Base-by-base conservation (phyloP, 202 grass and related monocot genomes). In the Setaria italica region DNA sequence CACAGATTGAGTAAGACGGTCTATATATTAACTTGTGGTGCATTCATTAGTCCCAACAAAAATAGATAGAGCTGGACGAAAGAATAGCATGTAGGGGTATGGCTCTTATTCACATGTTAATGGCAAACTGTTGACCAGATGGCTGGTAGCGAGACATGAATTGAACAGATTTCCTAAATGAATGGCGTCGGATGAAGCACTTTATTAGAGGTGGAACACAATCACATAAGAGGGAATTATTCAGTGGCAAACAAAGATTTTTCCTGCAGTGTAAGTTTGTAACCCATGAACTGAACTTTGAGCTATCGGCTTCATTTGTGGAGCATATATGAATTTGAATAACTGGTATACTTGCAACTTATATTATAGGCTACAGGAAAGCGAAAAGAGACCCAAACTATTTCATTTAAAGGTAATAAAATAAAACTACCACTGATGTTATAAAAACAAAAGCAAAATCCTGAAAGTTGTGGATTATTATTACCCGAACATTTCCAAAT, bases 401-500 rank as follows among this genome's bases (percentile, higher is more conserved):
- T 70, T 78, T 60, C 65, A 70, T 49, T n/a, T 39, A 0, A 81
- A 39, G 51, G 4, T 58, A 20, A 46, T 53, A 62, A 81, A 67
- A 48, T 58, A 66, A 3, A 72, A 51, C 2, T 33, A 41, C 39
- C 4, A 41, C 39, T 41, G 39, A 41, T 41, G 7, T 25, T 73
- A 77, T 39, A 39, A 11, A n/a, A 58, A 45, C 12, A 57, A 20
- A 82, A 76, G 14, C 25, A 78, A n/a, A 80, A 86, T 42, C 1
- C 49, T 48, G 51, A 78, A 82, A 58, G 47, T 21, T 63, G 30
- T 54, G 53, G 53, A 63, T 29, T 76, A 33, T 56, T 82, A 85
- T 74, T 94, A 97, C 94, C 91, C 89, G 89, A 66, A 97, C 65
- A 77, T 57, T 83, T 88, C 94, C 94, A 49, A 94, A 97, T 84